These are phyloP conservation scores for Wickerhamomyces chambardii DNA, from an alignment of 805 yeast genomes.

Conservation along the genomic window DNA sequence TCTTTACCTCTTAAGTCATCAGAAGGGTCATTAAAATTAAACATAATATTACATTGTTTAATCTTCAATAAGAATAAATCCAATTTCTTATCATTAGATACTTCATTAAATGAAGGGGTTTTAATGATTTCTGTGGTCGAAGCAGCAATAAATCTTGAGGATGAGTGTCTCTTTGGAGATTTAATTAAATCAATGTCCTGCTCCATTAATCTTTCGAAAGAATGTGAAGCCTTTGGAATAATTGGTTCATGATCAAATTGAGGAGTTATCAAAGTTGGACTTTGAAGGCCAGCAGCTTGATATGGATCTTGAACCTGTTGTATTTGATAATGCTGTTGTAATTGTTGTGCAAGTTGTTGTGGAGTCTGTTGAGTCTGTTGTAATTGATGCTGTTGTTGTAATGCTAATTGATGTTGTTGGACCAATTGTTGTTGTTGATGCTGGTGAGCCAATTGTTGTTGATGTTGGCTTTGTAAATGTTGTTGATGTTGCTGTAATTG, in stretches of 20 bases:
- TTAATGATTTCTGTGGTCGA: slow-evolving; percentile 55
- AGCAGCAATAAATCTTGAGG: slow-evolving; percentile 84
- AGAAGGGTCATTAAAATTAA: slow-evolving; percentile 91
- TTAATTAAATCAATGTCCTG: slow-evolving; percentile 74
- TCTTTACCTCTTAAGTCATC: slow-evolving; percentile 91
- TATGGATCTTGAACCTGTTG: not conserved
- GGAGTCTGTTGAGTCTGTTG: slow-evolving; percentile 1
- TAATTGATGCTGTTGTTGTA: not conserved
- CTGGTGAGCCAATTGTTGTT: not conserved
- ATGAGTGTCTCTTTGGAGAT: slow-evolving; percentile 85
- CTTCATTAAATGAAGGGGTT: slow-evolving; percentile 84
- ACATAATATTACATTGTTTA: slow-evolving; percentile 90
- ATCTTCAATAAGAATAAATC: slow-evolving; percentile 79
- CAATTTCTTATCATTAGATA: slow-evolving; percentile 70
- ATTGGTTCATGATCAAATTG: not conserved
- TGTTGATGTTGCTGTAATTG: not conserved
- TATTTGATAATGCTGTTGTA: not conserved
- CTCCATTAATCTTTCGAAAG: slow-evolving; percentile 50
- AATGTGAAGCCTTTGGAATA: slow-evolving; percentile 37
- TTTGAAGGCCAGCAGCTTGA: not conserved
- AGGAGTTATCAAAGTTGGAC: slow-evolving; percentile 1
- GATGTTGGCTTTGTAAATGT: not conserved
- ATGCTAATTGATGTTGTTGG: slow-evolving; percentile 1
- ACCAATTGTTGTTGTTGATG: slow-evolving; percentile 3
- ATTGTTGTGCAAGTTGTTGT: not conserved